phyloP scores from a whole-genome alignment of 1,284 basidiomycete species.

The Clitocybe nebularis region DNA sequence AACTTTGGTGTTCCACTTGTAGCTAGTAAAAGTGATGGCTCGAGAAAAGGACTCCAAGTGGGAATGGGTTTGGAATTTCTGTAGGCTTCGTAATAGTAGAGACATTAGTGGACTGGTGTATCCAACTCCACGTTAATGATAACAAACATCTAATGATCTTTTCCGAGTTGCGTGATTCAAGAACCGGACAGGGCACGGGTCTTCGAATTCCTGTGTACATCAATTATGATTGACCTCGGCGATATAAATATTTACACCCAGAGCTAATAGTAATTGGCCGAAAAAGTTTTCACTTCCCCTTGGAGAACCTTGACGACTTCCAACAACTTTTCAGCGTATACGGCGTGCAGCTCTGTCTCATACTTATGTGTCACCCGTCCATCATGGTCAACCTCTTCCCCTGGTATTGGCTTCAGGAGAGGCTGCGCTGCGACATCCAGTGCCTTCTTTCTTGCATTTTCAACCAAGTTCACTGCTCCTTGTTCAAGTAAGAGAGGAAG shows the following conservation, averaged over 20 bases:
- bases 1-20: constrained; percentile 91
- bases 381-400: neutral
- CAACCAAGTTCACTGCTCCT: neutral
- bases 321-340: neutral
- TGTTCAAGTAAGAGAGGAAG: neutral
- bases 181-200: too few species aligned
- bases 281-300: neutral
- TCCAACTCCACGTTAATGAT: too few species aligned
- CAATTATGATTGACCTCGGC: too few species aligned
- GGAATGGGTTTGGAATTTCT: constrained; percentile 90
- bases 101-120: too few species aligned
- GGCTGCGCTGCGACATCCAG: neutral
- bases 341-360: neutral
- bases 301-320: neutral
- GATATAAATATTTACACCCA: too few species aligned
- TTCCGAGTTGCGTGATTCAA: too few species aligned
- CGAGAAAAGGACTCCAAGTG: constrained; percentile 82
- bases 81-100: constrained; percentile 29
- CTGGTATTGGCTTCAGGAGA: neutral
- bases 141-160: too few species aligned
- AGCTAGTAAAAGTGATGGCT: constrained; percentile 73
- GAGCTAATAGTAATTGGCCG: neutral
- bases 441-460: neutral
- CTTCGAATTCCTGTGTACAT: too few species aligned
- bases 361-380: neutral